These are phyloP conservation scores for Lasiodiplodia theobromae DNA, from an alignment of 2,329 filamentous ascomycete species.

Conservation along the genomic window DNA sequence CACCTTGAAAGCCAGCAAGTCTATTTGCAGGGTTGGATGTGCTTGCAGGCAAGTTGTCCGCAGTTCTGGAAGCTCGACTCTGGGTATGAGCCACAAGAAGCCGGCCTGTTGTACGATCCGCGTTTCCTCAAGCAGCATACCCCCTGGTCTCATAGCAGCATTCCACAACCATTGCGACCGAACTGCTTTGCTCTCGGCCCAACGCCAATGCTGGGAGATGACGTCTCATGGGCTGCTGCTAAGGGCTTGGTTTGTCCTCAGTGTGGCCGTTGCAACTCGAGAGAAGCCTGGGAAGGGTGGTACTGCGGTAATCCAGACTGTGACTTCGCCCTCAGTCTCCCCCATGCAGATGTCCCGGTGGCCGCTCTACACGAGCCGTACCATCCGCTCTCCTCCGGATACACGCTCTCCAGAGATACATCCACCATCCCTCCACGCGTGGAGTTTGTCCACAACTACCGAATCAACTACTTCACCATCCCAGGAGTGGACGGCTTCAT, in stretches of 20 bases:
- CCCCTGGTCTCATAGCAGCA: constrained; percentile 48
- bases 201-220: constrained; percentile 47
- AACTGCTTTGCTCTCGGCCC: constrained; percentile 50
- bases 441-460: constrained; percentile 49
- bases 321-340: constrained; percentile 52
- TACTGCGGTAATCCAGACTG: constrained; percentile 68
- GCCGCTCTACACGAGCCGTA: constrained; percentile 44
- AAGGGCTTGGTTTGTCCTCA: constrained; percentile 70
- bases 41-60: constrained; percentile 60
- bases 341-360: constrained; percentile 40
- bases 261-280: constrained; percentile 68
- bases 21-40: constrained; percentile 64
- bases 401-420: constrained; percentile 42
- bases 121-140: constrained; percentile 65
- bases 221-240: constrained; percentile 62
- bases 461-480: constrained; percentile 55
- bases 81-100: constrained; percentile 43
- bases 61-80: constrained; percentile 61
- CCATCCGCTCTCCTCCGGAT: constrained; percentile 44
- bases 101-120: constrained; percentile 59
- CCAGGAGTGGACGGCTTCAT: constrained; percentile 55
- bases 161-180: constrained; percentile 50
- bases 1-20: constrained; percentile 43
- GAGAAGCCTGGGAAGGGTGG: constrained; percentile 69
- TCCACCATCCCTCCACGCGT: no score